Base-by-base conservation (phyloP, 2,329 filamentous ascomycete species). In the Zasmidium angulare region DNA sequence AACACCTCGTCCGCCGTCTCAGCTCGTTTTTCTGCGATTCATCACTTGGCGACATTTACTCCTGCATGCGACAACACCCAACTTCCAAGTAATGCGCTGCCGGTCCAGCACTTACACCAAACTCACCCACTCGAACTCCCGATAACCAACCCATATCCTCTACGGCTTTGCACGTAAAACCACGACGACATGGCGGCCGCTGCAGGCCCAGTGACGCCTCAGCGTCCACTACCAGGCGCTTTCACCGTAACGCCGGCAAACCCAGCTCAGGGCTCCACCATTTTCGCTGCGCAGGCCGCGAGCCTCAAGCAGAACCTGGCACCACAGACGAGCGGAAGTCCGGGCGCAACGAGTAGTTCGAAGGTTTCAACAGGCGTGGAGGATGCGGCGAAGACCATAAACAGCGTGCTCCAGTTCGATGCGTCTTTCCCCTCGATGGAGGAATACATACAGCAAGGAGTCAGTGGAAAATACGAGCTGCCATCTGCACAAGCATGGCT, bases 401-500 rank as follows among this genome's bases (percentile, higher is more conserved):
- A 96, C 75, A 84, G 87, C 65, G 88, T 89, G 48, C 79, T 98
- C 48, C 81, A 85, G 60, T 81, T 83, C 60, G 93, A 98, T 71
- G 86, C 87, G 69, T 86, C 86, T 71, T 99, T 91, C 71, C 93
- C 93, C 6, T 91, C 96, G 64, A 80, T 99, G 19, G 93, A 98
- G 74, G 89, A 86, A 59, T 96, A 96, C 77, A 87, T 96, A 69
- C 86, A 88, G 63, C 65, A 93, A 79, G 92, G 95, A 64, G 87
- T 89, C 65, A 96, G 93, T 3, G 93, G 90, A 69, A 92, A 96
- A 65, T 98, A 98, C 78, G 91, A 97, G 68, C 79, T 96, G 51
- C 85, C 89, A 21, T 78, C 75, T 40, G 80, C 80, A 57, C 76
- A 82, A 66, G 84, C 92, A 62, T 95, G 92, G 89, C 86, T 89